Evolutionary conservation across 164 flowering plant genomes (phyloP).

Genomic region (Macadamia tetraphylla): DNA sequence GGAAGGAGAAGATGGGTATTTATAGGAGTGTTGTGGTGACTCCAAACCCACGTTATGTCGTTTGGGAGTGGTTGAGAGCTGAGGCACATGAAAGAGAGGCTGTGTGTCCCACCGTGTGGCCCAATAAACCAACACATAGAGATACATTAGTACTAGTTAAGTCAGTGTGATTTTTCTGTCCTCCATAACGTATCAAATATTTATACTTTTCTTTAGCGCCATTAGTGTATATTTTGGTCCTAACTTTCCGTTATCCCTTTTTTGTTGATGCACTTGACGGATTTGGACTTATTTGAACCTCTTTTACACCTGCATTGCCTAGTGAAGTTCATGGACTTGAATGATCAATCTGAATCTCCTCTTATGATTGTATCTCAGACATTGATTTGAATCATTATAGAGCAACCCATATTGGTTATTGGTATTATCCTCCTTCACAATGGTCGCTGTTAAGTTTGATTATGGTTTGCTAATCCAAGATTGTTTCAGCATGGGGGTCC

Average conservation of each 20-base stretch:
- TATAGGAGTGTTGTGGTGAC: slow-evolving; percentile 18
- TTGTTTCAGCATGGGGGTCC: too few relatives aligned
- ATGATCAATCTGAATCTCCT: too few relatives aligned
- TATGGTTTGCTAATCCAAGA: too few relatives aligned
- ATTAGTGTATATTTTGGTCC: not conserved
- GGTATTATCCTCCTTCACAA: too few relatives aligned
- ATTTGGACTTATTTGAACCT: slow-evolving; percentile 1
- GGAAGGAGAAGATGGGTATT: slow-evolving; percentile 13
- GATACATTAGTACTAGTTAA: not conserved
- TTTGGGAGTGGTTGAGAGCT: slow-evolving; percentile 10
- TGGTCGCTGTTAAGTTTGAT: too few relatives aligned
- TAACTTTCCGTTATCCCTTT: not conserved
- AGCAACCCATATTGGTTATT: too few relatives aligned
- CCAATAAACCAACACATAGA: slow-evolving; percentile 1
- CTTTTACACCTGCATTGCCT: not conserved
- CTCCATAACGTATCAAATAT: slow-evolving; percentile 8
- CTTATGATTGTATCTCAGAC: too few relatives aligned
- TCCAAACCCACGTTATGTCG: not conserved
- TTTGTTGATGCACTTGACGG: not conserved
- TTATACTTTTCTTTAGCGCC: not conserved
- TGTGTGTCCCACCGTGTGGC: slow-evolving; percentile 6
- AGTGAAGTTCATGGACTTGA: not conserved
- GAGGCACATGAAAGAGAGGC: slow-evolving; percentile 10
- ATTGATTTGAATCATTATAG: too few relatives aligned
- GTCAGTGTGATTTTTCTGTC: slow-evolving; percentile 30